Base-by-base conservation (phyloP, 495 filamentous ascomycete species). In the Daldinia concentrica region DNA sequence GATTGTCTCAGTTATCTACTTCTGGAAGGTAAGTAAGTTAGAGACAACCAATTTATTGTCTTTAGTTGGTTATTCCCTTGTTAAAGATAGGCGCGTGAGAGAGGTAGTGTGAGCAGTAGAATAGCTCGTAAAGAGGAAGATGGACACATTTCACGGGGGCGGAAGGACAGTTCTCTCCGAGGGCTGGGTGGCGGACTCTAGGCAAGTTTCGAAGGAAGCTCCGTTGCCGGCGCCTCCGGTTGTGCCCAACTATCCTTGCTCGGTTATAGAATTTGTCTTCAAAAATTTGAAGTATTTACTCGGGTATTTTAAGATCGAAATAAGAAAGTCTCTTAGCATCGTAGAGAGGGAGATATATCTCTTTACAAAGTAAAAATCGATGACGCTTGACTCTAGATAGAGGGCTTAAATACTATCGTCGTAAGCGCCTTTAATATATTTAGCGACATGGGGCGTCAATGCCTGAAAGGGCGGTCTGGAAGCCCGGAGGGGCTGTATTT, bases 401-500 rank as follows among this genome's bases (percentile, higher is more conserved):
- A 15, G 14, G 50, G 54, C 50, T 65, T 64, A 64, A 64, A 30
- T 26, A 48, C 43, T 26, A 54, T 58, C 52, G 30, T 65, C 63
- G 41, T 41, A 65, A 65, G 63, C 41, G 63, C 63, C 54, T 54
- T 56, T 65, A 65, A 45, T 48, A 57, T 37, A 64, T 17, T 55
- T 30, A 30, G 30, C 14, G 19, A 58, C 48, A 56, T 22, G 64
- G 57, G 63, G 36, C 29, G 17, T 54, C 19, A 66, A 66, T 52
- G 50, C 55, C 27, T 22, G 41, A 68, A 68, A 57, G 29, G 58
- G 65, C 65, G 65, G 65, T 68, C 65, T 68, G 39, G 36, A 57
- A 15, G 43, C 9, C 27, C 58, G 26, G 41, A 51, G 50, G 65
- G 39, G 17, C 57, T 45, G 22, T 27, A 68, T 36, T 14, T 36